These are phyloP conservation scores for Sclerotinia subarctica DNA, from an alignment of 2,329 filamentous ascomycete species.

Conservation along the genomic window DNA sequence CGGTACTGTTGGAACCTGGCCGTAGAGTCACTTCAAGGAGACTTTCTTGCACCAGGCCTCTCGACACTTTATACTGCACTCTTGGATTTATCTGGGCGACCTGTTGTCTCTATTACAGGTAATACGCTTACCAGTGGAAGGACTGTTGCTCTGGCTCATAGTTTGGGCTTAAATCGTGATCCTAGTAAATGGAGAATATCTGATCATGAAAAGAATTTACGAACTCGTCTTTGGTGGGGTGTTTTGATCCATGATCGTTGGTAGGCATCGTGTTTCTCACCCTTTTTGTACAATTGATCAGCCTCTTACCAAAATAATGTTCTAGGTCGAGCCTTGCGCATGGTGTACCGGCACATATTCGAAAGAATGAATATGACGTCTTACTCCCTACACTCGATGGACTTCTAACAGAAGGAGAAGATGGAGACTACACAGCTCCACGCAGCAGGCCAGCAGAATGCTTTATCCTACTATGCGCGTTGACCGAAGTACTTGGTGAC, in stretches of 20 bases:
- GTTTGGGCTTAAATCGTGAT: slow-evolving; percentile 53
- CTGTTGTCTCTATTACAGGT: slow-evolving; percentile 57
- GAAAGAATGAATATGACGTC: slow-evolving; percentile 29
- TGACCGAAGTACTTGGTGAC: slow-evolving; percentile 1
- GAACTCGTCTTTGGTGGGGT: slow-evolving; percentile 56
- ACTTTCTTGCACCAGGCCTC: slow-evolving; percentile 56
- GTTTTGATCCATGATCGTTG: slow-evolving; percentile 54
- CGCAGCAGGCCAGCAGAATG: neutral
- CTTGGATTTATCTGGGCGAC: slow-evolving; percentile 58
- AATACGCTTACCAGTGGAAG: slow-evolving; percentile 52
- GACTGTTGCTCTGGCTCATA: slow-evolving; percentile 52
- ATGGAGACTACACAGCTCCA: neutral
- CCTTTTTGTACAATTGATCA: neutral
- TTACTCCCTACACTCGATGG: slow-evolving; percentile 25
- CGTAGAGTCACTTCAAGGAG: slow-evolving; percentile 56
- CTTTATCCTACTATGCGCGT: neutral
- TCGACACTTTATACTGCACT: slow-evolving; percentile 56
- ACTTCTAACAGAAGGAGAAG: slow-evolving; percentile 19
- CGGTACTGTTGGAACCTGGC: slow-evolving; percentile 62
- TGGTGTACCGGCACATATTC: slow-evolving; percentile 27
- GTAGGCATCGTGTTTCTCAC: slow-evolving; percentile 37
- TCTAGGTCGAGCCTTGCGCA: slow-evolving; percentile 32
- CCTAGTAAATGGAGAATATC: slow-evolving; percentile 53
- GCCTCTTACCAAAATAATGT: neutral
- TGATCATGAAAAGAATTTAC: slow-evolving; percentile 47